These are phyloP conservation scores for Colletotrichum sp. DNA, from an alignment of 2,329 filamentous ascomycete genomes.

Conservation along the genomic window DNA sequence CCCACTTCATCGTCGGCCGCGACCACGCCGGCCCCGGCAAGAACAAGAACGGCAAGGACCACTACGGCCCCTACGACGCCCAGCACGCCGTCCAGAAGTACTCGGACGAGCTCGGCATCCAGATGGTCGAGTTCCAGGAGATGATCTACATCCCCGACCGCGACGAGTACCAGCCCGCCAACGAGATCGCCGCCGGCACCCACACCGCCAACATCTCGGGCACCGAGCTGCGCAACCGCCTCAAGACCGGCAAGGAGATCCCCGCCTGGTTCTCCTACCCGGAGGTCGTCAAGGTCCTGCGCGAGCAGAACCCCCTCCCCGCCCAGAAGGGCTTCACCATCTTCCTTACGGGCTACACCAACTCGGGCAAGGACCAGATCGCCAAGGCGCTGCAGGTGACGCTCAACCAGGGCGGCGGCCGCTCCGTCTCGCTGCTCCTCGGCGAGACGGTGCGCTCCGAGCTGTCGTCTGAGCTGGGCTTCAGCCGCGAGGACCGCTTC, in stretches of 20 bases:
- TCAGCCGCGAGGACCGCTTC: constrained; percentile 90
- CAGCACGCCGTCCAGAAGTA: constrained; percentile 97
- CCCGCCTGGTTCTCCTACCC: constrained; percentile 99
- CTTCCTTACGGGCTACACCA: constrained; percentile 96
- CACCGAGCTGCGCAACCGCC: constrained; percentile 89
- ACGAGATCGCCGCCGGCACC: constrained; percentile 83
- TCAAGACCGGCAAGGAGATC: constrained; percentile 91
- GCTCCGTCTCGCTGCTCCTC: constrained; percentile 90
- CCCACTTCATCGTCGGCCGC: constrained; percentile 98
- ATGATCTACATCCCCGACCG: constrained; percentile 98
- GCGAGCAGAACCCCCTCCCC: constrained; percentile 94
- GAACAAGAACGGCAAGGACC: constrained; percentile 96
- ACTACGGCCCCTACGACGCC: constrained; percentile 98
- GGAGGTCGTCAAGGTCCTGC: constrained; percentile 94
- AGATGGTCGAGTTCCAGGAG: constrained; percentile 99
- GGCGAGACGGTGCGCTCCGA: constrained; percentile 95
- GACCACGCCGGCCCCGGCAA: constrained; percentile 98
- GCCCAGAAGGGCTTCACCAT: constrained; percentile 95
- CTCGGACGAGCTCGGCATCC: constrained; percentile 94
- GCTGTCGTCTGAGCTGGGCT: constrained; percentile 93
- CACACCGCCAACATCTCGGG: constrained; percentile 89
- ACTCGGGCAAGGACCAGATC: constrained; percentile 96
- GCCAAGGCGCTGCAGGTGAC: constrained; percentile 95
- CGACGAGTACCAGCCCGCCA: constrained; percentile 94
- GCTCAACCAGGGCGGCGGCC: constrained; percentile 96